Evolutionary conservation across 2,329 filamentous ascomycete genomes (phyloP).

Genomic region (Diaporthe citrichinensis): DNA sequence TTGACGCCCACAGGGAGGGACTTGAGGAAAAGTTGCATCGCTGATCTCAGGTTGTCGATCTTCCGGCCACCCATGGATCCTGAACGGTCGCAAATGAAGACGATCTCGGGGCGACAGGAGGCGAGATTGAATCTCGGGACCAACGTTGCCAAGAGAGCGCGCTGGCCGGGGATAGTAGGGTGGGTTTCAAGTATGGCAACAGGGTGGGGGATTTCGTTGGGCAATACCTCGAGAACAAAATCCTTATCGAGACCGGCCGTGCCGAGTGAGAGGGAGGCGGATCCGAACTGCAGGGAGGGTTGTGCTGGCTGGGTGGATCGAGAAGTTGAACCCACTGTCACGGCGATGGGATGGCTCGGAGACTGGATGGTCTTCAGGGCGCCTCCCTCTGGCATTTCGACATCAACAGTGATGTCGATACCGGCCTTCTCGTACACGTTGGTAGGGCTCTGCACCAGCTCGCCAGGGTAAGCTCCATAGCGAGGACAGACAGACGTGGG

Average conservation of each 20-base stretch:
- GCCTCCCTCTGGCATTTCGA: not conserved
- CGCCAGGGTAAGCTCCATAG: slow-evolving; percentile 67
- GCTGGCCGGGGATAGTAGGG: not conserved
- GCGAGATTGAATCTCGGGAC: not conserved
- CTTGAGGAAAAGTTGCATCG: not conserved
- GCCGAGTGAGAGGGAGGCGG: not conserved
- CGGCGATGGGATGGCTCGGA: not conserved
- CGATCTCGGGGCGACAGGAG: not conserved
- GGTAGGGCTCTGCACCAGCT: slow-evolving; percentile 45
- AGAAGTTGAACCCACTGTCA: not conserved
- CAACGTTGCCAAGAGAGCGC: not conserved
- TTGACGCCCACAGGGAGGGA: not conserved
- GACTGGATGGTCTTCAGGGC: not conserved
- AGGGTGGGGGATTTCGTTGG: not conserved
- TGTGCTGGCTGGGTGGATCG: not conserved
- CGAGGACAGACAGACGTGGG: slow-evolving; percentile 77
- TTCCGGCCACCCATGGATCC: not conserved
- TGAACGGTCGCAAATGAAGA: not conserved
- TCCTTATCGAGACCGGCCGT: not conserved
- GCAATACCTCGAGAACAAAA: not conserved
- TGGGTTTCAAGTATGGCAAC: not conserved
- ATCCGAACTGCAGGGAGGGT: not conserved
- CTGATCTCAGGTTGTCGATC: not conserved
- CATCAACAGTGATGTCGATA: not conserved
- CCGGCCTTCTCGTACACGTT: not conserved